Evolutionary conservation across 108 stramenopile species (phyloP).

Genomic region (Thalassiosira profunda): DNA sequence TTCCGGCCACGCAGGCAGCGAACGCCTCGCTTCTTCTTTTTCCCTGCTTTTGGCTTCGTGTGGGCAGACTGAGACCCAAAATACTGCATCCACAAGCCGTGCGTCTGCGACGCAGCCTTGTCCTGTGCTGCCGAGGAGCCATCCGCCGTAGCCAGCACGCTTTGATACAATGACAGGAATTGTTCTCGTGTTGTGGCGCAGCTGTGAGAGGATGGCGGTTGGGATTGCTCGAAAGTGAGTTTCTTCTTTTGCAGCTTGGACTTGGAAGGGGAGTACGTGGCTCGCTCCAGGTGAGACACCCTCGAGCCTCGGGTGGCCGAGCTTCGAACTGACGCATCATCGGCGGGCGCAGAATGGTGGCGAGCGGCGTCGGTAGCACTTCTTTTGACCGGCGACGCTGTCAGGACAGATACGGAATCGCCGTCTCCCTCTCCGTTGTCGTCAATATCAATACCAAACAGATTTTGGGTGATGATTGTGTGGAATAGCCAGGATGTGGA

Average conservation of each 20-base stretch:
- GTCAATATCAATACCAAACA: background rate
- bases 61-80: too few relatives aligned
- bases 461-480: slow-evolving; percentile 35
- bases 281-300: slow-evolving; percentile 30
- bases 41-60: too few relatives aligned
- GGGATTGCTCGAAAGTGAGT: slow-evolving; percentile 3
- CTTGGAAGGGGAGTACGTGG: too few relatives aligned
- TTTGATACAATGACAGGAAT: slow-evolving; percentile 4
- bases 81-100: slow-evolving; percentile 18
- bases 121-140: slow-evolving; percentile 14
- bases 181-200: slow-evolving; percentile 11
- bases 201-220: too few relatives aligned
- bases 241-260: background rate
- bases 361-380: too few relatives aligned
- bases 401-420: too few relatives aligned
- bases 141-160: too few relatives aligned
- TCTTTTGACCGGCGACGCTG: too few relatives aligned
- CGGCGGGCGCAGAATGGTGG: too few relatives aligned
- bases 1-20: slow-evolving; percentile 42
- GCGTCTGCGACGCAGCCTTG: slow-evolving; percentile 3
- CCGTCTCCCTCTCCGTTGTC: background rate
- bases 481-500: slow-evolving; percentile 41
- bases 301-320: slow-evolving; percentile 17
- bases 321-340: slow-evolving; percentile 6
- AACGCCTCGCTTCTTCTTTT: too few relatives aligned